Evolutionary conservation across 2,329 filamentous ascomycete species (phyloP).

Genomic region (Passalora sequoiae): DNA sequence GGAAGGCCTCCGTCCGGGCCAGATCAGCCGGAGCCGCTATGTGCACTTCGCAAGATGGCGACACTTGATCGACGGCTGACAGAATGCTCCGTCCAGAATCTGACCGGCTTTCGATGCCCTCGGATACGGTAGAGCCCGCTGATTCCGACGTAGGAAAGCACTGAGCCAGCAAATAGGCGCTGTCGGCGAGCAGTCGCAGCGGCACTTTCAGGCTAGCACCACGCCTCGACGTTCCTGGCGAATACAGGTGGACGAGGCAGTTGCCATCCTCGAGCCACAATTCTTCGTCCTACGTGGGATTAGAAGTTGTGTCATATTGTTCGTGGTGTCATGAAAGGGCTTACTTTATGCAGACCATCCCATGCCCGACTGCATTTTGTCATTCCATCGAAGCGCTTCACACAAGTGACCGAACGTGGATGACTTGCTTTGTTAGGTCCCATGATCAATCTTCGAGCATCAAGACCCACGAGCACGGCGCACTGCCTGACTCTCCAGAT

Average conservation of each 20-base stretch:
- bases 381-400: slow-evolving; percentile 17
- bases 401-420: neutral
- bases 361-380: slow-evolving; percentile 14
- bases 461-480: no score
- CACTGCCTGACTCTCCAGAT: no score
- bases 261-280: slow-evolving; percentile 64
- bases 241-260: slow-evolving; percentile 65
- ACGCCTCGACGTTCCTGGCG: slow-evolving; percentile 57
- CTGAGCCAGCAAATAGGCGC: slow-evolving; percentile 55
- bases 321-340: neutral
- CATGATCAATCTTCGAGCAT: neutral
- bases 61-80: slow-evolving; percentile 7
- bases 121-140: slow-evolving; percentile 11
- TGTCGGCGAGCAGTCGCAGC: slow-evolving; percentile 55
- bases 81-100: slow-evolving; percentile 20
- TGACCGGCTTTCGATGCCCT: slow-evolving; percentile 23
- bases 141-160: slow-evolving; percentile 28
- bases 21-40: slow-evolving; percentile 59
- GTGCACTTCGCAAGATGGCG: slow-evolving; percentile 52
- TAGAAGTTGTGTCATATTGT: neutral
- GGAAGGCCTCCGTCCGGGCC: slow-evolving; percentile 52
- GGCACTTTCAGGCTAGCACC: slow-evolving; percentile 65
- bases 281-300: slow-evolving; percentile 57
- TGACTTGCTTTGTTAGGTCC: neutral
- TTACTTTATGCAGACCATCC: slow-evolving; percentile 17